Conservation (phyloP, 2,329 filamentous ascomycete species). For the Fusarium sp. region DNA sequence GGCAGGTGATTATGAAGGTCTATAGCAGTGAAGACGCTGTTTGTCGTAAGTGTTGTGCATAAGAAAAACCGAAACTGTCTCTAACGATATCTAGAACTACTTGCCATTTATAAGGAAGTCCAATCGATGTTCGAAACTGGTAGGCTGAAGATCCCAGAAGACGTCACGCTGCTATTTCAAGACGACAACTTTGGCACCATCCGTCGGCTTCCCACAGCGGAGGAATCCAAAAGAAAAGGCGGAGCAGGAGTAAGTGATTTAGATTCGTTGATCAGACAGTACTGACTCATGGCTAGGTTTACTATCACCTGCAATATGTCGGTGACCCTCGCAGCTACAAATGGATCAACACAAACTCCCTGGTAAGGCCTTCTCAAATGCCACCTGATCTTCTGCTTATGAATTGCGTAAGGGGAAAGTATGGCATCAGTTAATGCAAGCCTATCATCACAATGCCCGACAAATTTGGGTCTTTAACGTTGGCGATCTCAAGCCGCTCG, state of each 20-base stretch:
- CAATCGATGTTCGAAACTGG: slow-evolving; percentile 71
- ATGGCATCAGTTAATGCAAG: slow-evolving; percentile 65
- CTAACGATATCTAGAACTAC: slow-evolving; percentile 58
- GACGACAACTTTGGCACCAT: slow-evolving; percentile 73
- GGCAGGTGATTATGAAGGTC: slow-evolving; percentile 63
- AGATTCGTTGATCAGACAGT: slow-evolving; percentile 8
- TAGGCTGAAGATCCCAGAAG: slow-evolving; percentile 64
- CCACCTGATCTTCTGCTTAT: too few species aligned
- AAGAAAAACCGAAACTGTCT: fast-evolving
- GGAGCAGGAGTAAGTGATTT: slow-evolving; percentile 62
- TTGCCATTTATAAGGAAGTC: slow-evolving; percentile 74
- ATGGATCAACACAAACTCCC: slow-evolving; percentile 70
- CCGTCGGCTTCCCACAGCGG: slow-evolving; percentile 63
- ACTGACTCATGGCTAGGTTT: slow-evolving; percentile 47
- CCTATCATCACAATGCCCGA: slow-evolving; percentile 59
- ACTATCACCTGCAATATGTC: slow-evolving; percentile 71
- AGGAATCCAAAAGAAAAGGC: slow-evolving; percentile 63
- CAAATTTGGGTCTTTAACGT: slow-evolving; percentile 73
- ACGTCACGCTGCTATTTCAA: slow-evolving; percentile 70
- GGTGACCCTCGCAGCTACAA: slow-evolving; percentile 69
- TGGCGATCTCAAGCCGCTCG: slow-evolving; percentile 69
- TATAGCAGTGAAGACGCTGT: slow-evolving; percentile 58
- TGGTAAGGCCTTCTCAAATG: slow-evolving; percentile 50
- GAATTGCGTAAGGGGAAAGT: slow-evolving; percentile 45
- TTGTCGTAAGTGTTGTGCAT: slow-evolving; percentile 49